Base-by-base conservation (phyloP, 78 protist genomes). In the Reticulomyxa filosa region DNA sequence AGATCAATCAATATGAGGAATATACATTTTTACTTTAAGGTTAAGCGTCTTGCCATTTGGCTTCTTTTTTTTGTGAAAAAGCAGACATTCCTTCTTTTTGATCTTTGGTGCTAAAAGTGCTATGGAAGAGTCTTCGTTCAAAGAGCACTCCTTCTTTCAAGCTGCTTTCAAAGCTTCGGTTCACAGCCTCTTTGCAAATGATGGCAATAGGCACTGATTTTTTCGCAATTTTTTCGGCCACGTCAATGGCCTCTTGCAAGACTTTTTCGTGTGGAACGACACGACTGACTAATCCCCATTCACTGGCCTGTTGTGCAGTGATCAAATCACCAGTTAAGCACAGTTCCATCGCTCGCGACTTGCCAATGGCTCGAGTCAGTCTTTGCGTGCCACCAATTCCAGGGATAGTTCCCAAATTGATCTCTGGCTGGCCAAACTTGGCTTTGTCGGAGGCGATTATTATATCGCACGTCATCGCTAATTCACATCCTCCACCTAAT, bases 401-500 rank as follows among this genome's bases (percentile, higher is more conserved):
- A 57, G 96, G 96, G 67, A 89, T 89, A 59, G 90, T 86, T 38
- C 96, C 96, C 38, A 89, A 76, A 38, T 74, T 76, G 76, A 89
- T 83, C 70, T 89, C 96, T 27, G 96, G 96, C 72, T 86, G 96
- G 5, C 92, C 96, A 56, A 89, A 89, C 10, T 67, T 38, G 22
- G 96, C 92, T 33, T 79, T 73, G 20, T 55, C 59, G 10, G 39
- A 10, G 30, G 59, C 59, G 59, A 55, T 55, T 29, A 55, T 55
- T 8, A 55, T 8, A 11, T 55, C 59, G 59, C 57, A 62, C 50
- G 37, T 62, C 96, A 89, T 86, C 13, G 96, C 96, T 17, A 89
- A 72, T 72, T 89, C 96, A 62, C 92, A 86, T 42, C 96, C 96
- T 25, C 96, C 96, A 8, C 96, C 96, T 8, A 88, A 38, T 3